Evolutionary conservation across 2,329 filamentous ascomycete genomes (phyloP).

Genomic region (Hymenoscyphus linearis): DNA sequence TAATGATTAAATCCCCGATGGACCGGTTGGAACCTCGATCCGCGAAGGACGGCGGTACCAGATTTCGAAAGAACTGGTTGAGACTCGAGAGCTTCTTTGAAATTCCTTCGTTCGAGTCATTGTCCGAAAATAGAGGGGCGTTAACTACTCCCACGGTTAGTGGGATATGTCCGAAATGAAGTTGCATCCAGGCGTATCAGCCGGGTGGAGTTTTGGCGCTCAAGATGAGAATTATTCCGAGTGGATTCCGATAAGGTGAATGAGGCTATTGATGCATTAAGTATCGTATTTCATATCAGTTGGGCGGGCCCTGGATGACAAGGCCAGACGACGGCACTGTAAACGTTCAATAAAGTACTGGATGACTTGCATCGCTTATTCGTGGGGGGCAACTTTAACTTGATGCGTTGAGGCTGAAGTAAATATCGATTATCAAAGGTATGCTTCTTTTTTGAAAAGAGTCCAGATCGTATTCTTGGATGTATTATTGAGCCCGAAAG

Average conservation of each 20-base stretch:
- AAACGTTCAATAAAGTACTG: neutral
- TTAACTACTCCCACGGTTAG: neutral
- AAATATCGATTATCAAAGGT: neutral
- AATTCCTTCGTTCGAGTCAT: neutral
- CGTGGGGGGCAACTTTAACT: neutral
- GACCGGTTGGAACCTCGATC: neutral
- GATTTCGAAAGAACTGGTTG: neutral
- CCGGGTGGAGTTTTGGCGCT: neutral
- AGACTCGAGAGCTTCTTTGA: neutral
- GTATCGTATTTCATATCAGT: neutral
- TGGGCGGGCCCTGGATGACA: neutral
- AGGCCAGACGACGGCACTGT: neutral
- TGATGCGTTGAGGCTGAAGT: neutral
- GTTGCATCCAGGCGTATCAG: neutral
- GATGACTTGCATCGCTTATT: neutral
- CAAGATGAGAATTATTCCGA: neutral
- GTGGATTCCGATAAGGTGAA: neutral
- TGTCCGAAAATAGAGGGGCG: neutral
- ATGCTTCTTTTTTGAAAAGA: neutral
- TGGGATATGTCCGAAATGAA: neutral
- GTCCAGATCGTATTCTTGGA: neutral
- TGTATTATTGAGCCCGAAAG: neutral
- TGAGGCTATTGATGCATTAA: neutral
- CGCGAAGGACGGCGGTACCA: neutral
- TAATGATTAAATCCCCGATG: slow-evolving; percentile 1